Conservation (phyloP, 306 rosid genomes). For the Cucurbita argyrosperma region DNA sequence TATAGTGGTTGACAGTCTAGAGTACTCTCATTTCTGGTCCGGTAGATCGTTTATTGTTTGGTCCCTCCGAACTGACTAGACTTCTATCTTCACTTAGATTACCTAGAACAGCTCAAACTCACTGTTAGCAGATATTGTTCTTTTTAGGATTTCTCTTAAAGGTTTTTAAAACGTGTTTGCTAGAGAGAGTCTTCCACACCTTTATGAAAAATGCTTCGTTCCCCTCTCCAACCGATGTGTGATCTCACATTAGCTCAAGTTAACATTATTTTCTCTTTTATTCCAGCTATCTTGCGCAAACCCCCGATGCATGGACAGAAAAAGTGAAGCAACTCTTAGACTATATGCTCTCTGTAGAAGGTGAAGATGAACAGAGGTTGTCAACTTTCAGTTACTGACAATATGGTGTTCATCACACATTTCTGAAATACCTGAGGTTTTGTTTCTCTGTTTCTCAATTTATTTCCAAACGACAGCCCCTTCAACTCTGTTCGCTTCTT, state of each 20-base stretch:
- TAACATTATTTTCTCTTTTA: background rate
- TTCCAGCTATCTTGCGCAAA: constrained; percentile 91
- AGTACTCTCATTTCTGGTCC: background rate
- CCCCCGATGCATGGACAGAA: constrained; percentile 66
- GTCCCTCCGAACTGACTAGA: background rate
- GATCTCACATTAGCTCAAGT: background rate
- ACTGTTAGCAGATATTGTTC: no score
- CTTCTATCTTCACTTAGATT: background rate
- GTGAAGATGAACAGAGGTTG: constrained; percentile 84
- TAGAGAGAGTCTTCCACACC: no score
- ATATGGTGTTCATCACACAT: background rate
- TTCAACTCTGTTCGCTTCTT: constrained; percentile 67
- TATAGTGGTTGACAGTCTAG: background rate
- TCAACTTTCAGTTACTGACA: constrained; percentile 5
- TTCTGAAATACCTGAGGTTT: background rate
- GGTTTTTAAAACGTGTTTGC: no score
- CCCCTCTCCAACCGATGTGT: no score
- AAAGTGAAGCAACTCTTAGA: constrained; percentile 60
- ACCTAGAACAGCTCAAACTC: no score
- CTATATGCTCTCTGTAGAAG: constrained; percentile 67
- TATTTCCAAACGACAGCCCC: constrained; percentile 45
- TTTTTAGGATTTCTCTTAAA: no score
- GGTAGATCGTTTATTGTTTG: background rate
- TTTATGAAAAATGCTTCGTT: no score
- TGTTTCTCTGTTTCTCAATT: background rate